phyloP scores from a whole-genome alignment of 2,329 filamentous ascomycete genomes.

The Eurotiales sp. region DNA sequence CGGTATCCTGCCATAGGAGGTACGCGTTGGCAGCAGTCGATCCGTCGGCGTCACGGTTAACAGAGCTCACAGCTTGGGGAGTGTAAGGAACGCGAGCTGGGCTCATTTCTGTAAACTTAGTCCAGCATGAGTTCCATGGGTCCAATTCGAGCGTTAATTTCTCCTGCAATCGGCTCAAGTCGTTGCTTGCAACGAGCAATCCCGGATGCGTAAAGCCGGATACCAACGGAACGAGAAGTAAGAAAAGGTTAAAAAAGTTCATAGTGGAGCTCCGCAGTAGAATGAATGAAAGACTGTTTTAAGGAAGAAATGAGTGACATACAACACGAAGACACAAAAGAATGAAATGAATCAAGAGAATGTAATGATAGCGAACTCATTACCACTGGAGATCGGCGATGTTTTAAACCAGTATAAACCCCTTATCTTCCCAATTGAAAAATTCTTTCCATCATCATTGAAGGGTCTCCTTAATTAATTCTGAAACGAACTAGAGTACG shows the following conservation, averaged over 20 bases:
- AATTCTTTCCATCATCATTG: no score
- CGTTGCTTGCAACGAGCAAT: slow-evolving; percentile 3
- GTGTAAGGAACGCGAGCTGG: neutral
- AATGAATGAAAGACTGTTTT: no score
- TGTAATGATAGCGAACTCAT: no score
- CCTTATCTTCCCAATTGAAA: no score
- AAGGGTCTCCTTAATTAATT: no score
- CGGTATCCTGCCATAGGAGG: slow-evolving; percentile 12
- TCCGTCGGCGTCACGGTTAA: neutral
- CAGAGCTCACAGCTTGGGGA: neutral
- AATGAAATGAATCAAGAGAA: no score
- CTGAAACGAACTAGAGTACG: no score
- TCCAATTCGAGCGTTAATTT: neutral
- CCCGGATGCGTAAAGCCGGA: slow-evolving; percentile 14
- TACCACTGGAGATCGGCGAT: no score
- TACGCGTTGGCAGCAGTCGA: neutral
- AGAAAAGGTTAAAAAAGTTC: neutral
- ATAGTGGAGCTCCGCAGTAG: no score
- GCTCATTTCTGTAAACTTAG: neutral
- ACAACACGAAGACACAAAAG: no score
- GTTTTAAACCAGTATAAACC: no score
- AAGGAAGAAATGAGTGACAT: no score
- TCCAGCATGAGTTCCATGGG: neutral
- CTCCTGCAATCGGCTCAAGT: neutral
- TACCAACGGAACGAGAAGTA: neutral